phyloP scores from a whole-genome alignment of 352 stramenopile species.

The Phytophthora fragariaefolia region DNA sequence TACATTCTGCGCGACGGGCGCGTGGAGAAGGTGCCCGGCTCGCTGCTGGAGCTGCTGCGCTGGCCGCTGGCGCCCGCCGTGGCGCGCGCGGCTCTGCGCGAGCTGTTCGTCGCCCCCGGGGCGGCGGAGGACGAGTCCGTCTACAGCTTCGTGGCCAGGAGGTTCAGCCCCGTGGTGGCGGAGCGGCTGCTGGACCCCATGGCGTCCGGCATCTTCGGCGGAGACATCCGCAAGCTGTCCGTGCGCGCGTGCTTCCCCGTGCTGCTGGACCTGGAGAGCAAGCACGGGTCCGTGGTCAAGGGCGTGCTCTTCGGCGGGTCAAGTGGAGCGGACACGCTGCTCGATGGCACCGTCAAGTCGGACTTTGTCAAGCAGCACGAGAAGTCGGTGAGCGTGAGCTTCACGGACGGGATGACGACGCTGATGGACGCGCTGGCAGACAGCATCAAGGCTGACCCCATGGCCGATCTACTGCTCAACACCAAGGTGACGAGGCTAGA shows the following conservation, averaged over 20 bases:
- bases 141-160: conserved; percentile 77
- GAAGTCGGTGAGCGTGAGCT: conserved; percentile 87
- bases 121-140: conserved; percentile 77
- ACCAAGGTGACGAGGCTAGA: conserved; percentile 43
- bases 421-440: conserved; percentile 63
- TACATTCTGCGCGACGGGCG: conserved; percentile 78
- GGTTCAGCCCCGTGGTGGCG: conserved; percentile 82
- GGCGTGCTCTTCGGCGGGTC: conserved; percentile 65
- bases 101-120: conserved; percentile 56
- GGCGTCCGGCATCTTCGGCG: conserved; percentile 87
- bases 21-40: conserved; percentile 80
- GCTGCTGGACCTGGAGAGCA: conserved; percentile 78
- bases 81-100: conserved; percentile 64
- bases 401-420: conserved; percentile 77
- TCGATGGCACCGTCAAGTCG: conserved; percentile 76
- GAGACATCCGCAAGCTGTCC: conserved; percentile 80
- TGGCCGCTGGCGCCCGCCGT: conserved; percentile 72
- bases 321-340: conserved; percentile 44
- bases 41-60: conserved; percentile 57
- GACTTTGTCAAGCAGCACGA: conserved; percentile 75
- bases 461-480: conserved; percentile 50
- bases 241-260: conserved; percentile 83
- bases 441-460: conserved; percentile 50
- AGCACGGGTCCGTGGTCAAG: conserved; percentile 81
- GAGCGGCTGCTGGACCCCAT: conserved; percentile 85